Evolutionary conservation across 108 stramenopile genomes (phyloP), one percentile per base, ranked within the genome.

Genomic region (Cyclotella kingstonii): DNA sequence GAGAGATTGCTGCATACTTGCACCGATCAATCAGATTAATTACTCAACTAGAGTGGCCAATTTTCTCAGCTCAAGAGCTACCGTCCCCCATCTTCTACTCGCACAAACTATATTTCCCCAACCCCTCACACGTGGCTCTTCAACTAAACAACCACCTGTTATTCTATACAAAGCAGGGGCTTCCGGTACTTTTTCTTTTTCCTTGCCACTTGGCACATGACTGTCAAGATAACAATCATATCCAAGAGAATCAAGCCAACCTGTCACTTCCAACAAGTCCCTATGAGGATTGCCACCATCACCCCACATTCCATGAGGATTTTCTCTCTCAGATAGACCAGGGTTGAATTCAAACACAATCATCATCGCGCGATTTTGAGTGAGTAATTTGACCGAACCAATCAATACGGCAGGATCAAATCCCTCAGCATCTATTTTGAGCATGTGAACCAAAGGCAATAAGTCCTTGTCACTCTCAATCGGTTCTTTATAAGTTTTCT

Each of bases 101-200:
- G 62, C 70, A 52, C 70, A 72, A 64, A 72, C 70, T 11, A 72
- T 63, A 54, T 72, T 72, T 12, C 62, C 62, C 70, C 70, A 72
- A n/a, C 70, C 70, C 36, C 70, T 57, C 3, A 72, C 62, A n/a
- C 36, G 57, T 4, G 70, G 70, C 31, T 72, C 70, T 21, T 43
- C 26, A 11, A 35, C 30, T 25, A 72, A 51, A 58, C 70, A 72
- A 40, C 49, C 56, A 0, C 70, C 70, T 25, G 62, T 72, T 58
- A 72, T 72, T 22, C 70, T 55, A 42, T 72, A 72, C 56, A 72
- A 58, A 8, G 47, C 62, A 19, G 70, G 70, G 19, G 64, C 64
- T 1, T 54, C 64, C 40, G 17, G 18, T 8, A 66, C 64, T 15
- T 44, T 33, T 21, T 39, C 54, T 18, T 27, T 21, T 33, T 66